These are phyloP conservation scores for Byssothecium circinans DNA, from an alignment of 2,329 filamentous ascomycete species.

Conservation along the genomic window DNA sequence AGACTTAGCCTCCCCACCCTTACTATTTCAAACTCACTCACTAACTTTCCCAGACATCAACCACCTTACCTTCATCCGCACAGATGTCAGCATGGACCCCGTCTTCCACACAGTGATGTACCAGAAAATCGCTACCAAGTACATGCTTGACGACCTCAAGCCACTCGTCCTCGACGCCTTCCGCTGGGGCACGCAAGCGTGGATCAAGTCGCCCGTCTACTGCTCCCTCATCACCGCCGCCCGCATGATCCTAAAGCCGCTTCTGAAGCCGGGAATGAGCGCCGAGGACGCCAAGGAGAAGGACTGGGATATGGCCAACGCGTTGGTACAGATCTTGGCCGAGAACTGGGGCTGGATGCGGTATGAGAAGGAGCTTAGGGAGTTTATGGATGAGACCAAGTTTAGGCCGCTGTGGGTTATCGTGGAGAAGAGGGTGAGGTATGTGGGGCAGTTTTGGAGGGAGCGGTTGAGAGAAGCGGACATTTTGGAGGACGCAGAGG, in stretches of 20 bases:
- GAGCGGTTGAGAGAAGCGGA: not conserved
- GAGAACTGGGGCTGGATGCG: constrained; percentile 10
- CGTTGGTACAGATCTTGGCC: constrained; percentile 2
- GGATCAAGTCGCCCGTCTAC: not conserved
- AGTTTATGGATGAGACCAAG: not conserved
- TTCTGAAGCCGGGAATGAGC: not conserved
- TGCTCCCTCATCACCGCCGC: constrained; percentile 1
- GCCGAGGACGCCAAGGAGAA: not conserved
- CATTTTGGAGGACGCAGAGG: too few species aligned
- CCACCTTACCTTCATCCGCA: not conserved
- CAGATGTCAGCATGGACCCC: constrained; percentile 1
- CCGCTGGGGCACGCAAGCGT: constrained; percentile 2
- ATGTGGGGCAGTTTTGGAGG: not conserved
- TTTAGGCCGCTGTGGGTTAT: not conserved
- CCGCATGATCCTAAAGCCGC: not conserved
- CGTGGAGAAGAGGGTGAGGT: not conserved
- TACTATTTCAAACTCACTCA: too few species aligned
- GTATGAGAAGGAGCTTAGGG: constrained; percentile 14
- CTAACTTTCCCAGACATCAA: not conserved
- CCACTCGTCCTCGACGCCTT: constrained; percentile 3
- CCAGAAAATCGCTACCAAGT: constrained; percentile 1
- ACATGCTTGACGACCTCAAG: constrained; percentile 2
- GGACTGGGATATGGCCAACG: constrained; percentile 1
- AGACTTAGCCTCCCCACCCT: too few species aligned
- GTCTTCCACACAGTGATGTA: constrained; percentile 9